Conservation (phyloP, 306 rosid species). For the Ormosia semicastrata region DNA sequence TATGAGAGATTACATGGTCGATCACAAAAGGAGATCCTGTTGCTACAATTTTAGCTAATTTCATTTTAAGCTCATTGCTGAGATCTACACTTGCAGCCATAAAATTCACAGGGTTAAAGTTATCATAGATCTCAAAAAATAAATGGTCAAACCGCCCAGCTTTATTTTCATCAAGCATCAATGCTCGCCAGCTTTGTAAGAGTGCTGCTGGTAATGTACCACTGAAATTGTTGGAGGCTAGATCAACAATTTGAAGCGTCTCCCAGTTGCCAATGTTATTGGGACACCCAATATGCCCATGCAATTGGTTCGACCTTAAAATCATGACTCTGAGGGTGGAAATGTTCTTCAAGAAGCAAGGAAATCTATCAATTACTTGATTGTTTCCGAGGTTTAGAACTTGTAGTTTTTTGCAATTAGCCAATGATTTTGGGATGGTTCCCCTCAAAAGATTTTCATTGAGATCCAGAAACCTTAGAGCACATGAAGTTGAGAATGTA, state of each 20-base stretch:
- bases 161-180: background rate
- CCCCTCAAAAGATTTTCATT: too few species aligned
- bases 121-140: background rate
- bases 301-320: background rate
- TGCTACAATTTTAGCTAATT: background rate
- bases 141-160: background rate
- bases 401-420: too few species aligned
- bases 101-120: background rate
- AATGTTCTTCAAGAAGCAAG: background rate
- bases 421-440: too few species aligned
- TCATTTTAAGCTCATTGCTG: background rate
- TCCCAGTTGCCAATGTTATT: background rate
- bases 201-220: constrained; percentile 1
- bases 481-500: too few species aligned
- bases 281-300: background rate
- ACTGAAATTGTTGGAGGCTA: constrained; percentile 19
- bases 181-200: background rate
- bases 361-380: background rate
- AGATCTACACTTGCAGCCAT: background rate
- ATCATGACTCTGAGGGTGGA: constrained; percentile 3
- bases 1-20: background rate
- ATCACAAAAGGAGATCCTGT: background rate
- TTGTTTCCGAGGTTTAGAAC: too few species aligned
- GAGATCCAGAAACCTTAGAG: too few species aligned
- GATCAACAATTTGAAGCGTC: constrained; percentile 10